Base-by-base conservation (phyloP, 371 early-diverging fungal genomes). In the Circinella umbellata region DNA sequence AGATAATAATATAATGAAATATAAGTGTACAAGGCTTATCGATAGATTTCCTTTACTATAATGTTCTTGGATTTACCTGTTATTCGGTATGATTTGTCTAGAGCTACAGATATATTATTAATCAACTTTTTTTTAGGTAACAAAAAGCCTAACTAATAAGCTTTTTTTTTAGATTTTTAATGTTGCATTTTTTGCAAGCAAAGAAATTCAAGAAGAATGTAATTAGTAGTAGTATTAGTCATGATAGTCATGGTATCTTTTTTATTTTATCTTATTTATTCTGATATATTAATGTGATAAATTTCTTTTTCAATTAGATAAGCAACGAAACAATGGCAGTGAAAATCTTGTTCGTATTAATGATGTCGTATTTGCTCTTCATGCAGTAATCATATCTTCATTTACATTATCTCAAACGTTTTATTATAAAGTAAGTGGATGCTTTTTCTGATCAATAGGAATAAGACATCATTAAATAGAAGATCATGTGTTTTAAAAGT, bases 351-450 rank as follows among this genome's bases (percentile, higher is more conserved):
- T 98, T 3, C 89, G 91, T 36, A 79, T 89, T 67, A 96, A 97
- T 70, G 98, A 98, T 80, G 92, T 96, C 47, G 81, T 92, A 37
- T 98, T 98, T 78, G 87, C 94, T 5, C 78, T 89, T 35, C 97
- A 98, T 78, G 96, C 97, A 6, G 81, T 95, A 38, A 34, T 85
- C 3, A 75, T 95, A 5, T 88, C 94, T 2, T 61, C 75, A 4
- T 69, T 95, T 11, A 92, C 94, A 0, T 73, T 94, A 39, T 69
- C 72, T 0, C 97, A 96, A 69, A 87, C 91, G 8, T 83, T 90
- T 62, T 71, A 84, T n/a, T 97, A 96, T 76, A 90, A 91, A 82
- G 92, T 88, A 84, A 67, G 61, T 36, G 4, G 1, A 38, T 7
- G 17, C 18, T 46, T 15, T n/a, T 9, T 27, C 27, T 27, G 27